These are phyloP conservation scores for Hsuehochloa calcarea DNA, from an alignment of 176 grass and related monocot genomes.

Conservation along the genomic window DNA sequence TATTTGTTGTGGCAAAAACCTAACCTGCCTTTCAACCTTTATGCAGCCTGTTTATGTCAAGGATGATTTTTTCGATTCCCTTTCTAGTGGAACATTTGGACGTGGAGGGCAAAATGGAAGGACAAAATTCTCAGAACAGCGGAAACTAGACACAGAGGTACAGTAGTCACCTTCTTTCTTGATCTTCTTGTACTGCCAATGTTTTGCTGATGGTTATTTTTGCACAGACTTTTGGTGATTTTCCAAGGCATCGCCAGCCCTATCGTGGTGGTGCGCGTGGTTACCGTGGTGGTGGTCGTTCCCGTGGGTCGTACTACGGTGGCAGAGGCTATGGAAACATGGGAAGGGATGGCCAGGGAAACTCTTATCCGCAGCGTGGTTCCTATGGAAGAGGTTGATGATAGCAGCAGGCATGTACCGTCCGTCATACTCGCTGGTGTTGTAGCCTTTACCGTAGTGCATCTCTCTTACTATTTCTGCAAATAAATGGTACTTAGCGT, in stretches of 20 bases:
- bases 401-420: background rate
- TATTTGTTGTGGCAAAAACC: background rate
- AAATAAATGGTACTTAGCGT: conserved; percentile 36
- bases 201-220: conserved; percentile 8
- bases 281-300: conserved; percentile 56
- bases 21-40: conserved; percentile 16
- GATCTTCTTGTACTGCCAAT: background rate
- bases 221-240: conserved; percentile 80
- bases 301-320: conserved; percentile 54
- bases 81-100: conserved; percentile 61
- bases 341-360: conserved; percentile 43
- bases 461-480: conserved; percentile 17
- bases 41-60: conserved; percentile 75
- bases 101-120: conserved; percentile 58
- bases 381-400: conserved; percentile 41
- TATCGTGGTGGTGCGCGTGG: conserved; percentile 53
- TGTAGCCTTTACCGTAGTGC: conserved; percentile 31
- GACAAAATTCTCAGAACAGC: conserved; percentile 52
- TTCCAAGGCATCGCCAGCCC: conserved; percentile 52
- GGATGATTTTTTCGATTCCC: conserved; percentile 86
- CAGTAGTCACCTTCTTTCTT: background rate
- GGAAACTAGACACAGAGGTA: conserved; percentile 80
- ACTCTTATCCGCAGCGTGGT: conserved; percentile 27
- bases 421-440: conserved; percentile 19
- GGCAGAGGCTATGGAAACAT: conserved; percentile 55